A percentile compares a stretch with the other conserved stretches of the same genome.
Evolutionary conservation across 352 stramenopile species (phyloP).

Genomic region (Phytophthora foliorum): DNA sequence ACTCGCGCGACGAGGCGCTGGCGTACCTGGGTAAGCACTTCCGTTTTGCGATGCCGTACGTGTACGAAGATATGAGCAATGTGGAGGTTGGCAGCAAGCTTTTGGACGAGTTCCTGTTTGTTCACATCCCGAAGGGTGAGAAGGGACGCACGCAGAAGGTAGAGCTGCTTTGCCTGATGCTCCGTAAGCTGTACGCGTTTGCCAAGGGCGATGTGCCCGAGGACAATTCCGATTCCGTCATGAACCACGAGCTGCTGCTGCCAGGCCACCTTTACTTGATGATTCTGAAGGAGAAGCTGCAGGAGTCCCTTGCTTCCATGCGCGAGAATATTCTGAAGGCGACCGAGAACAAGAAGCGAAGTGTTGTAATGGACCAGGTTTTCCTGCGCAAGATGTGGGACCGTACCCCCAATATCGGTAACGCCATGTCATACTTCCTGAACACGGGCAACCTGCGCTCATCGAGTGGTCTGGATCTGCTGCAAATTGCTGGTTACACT

Average conservation of each 20-base stretch:
- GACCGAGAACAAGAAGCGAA: slow-evolving; percentile 57
- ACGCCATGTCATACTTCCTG: slow-evolving; percentile 99
- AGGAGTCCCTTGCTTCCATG: slow-evolving; percentile 91
- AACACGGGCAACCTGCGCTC: slow-evolving; percentile 99
- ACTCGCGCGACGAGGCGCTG: slow-evolving; percentile 89
- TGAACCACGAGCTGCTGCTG: slow-evolving; percentile 98
- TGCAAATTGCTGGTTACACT: slow-evolving; percentile 98
- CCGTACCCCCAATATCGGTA: slow-evolving; percentile 89
- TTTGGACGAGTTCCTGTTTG: slow-evolving; percentile 96
- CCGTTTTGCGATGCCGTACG: slow-evolving; percentile 90
- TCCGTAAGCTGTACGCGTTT: slow-evolving; percentile 99
- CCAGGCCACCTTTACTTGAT: slow-evolving; percentile 96
- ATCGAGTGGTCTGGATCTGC: slow-evolving; percentile 97
- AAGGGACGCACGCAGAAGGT: slow-evolving; percentile 92
- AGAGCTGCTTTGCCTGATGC: slow-evolving; percentile 96
- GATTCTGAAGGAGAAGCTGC: slow-evolving; percentile 99
- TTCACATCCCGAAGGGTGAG: slow-evolving; percentile 95
- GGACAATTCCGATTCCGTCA: slow-evolving; percentile 99
- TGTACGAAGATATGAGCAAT: slow-evolving; percentile 89
- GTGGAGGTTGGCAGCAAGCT: slow-evolving; percentile 92
- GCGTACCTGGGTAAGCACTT: slow-evolving; percentile 98
- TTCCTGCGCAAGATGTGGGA: slow-evolving; percentile 96
- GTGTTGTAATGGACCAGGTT: slow-evolving; percentile 80
- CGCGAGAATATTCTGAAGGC: slow-evolving; percentile 89
- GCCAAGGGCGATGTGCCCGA: slow-evolving; percentile 94